These are phyloP conservation scores for Cordyceps fumosorosea DNA, from an alignment of 2,329 filamentous ascomycete genomes.

Conservation along the genomic window DNA sequence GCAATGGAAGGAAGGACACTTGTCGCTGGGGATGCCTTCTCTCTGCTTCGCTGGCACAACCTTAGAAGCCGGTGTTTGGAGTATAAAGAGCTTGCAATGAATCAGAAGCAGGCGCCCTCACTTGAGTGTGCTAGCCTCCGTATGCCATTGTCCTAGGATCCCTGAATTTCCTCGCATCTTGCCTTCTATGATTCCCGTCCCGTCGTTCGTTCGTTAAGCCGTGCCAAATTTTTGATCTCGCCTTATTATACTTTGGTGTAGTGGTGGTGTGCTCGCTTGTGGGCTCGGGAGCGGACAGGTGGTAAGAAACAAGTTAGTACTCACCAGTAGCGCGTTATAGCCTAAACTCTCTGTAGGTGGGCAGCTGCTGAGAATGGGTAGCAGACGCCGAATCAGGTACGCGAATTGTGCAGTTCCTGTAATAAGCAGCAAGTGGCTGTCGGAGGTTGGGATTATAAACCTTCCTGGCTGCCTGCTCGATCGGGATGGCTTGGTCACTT, in stretches of 20 bases:
- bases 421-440: background rate
- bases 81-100: background rate
- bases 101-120: background rate
- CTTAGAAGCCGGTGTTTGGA: background rate
- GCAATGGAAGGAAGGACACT: background rate
- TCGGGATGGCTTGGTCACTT: constrained; percentile 1
- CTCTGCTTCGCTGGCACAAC: background rate
- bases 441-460: background rate
- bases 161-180: background rate
- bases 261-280: background rate
- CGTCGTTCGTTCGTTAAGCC: background rate
- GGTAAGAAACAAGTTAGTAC: constrained; percentile 13
- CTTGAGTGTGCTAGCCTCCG: background rate
- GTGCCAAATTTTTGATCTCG: background rate
- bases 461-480: background rate
- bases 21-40: constrained; percentile 1
- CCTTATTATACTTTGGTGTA: background rate
- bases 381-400: background rate
- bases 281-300: constrained; percentile 1
- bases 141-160: background rate
- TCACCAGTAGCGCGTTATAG: constrained; percentile 5
- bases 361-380: background rate
- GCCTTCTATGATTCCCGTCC: background rate
- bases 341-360: background rate
- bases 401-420: background rate